Conservation (phyloP, 2,329 filamentous ascomycete species). For the Colletotrichum limetticola region DNA sequence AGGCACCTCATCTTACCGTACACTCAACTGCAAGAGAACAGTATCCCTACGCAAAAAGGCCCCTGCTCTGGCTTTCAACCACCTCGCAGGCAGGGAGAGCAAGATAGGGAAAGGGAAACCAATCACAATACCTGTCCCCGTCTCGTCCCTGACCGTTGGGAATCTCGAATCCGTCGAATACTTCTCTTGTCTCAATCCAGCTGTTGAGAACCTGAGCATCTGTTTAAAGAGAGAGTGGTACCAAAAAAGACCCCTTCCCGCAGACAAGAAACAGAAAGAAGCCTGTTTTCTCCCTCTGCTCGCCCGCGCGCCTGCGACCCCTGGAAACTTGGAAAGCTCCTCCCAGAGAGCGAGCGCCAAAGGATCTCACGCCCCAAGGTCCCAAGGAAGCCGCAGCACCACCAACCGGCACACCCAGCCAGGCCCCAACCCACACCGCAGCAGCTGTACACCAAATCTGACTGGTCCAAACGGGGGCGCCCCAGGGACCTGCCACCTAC, state of each 20-base stretch:
- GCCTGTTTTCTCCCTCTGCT: neutral
- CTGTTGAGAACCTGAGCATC: neutral
- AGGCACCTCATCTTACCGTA: neutral
- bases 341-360: neutral
- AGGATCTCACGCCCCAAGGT: neutral
- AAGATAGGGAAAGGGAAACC: neutral
- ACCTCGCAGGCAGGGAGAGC: neutral
- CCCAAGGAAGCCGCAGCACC: neutral
- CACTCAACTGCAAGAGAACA: neutral
- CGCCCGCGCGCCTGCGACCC: neutral
- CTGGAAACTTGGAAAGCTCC: neutral
- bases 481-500: constrained; percentile 1
- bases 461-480: constrained; percentile 14
- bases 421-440: neutral
- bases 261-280: neutral
- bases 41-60: constrained; percentile 1
- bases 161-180: neutral
- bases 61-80: neutral
- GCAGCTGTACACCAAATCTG: neutral
- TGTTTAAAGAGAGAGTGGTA: neutral
- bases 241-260: neutral
- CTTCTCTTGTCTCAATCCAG: neutral
- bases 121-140: constrained; percentile 16
- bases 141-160: neutral
- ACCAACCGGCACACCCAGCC: no score